phyloP scores from a whole-genome alignment of 1,284 basidiomycete genomes.

The Rhodotorula sp. region DNA sequence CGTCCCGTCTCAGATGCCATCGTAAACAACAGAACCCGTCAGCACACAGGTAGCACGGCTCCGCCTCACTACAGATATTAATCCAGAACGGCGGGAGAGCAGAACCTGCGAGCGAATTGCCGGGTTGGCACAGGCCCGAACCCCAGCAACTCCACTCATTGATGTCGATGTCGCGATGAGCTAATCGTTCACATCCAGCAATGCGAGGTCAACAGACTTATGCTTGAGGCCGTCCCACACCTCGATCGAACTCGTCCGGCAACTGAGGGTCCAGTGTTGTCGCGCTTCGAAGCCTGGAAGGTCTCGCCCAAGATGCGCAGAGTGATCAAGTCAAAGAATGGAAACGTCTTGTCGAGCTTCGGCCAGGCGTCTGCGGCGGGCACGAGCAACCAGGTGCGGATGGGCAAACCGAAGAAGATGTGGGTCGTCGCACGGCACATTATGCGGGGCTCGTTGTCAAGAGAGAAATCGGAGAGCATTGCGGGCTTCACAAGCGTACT shows the following conservation, averaged over 20 bases:
- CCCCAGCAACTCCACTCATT: background rate
- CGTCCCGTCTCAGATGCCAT: too few relatives aligned
- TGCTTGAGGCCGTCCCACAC: slow-evolving; percentile 1
- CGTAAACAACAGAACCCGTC: too few relatives aligned
- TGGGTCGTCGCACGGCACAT: background rate
- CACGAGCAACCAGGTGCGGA: slow-evolving; percentile 3
- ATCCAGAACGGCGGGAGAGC: too few relatives aligned
- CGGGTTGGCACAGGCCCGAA: too few relatives aligned
- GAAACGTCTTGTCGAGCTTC: background rate
- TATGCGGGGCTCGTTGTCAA: too few relatives aligned
- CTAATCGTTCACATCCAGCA: background rate
- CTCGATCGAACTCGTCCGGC: background rate
- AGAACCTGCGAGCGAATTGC: too few relatives aligned
- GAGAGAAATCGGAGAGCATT: background rate
- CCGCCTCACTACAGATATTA: too few relatives aligned
- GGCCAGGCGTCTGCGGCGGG: slow-evolving; percentile 3
- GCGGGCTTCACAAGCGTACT: background rate
- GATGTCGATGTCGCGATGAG: background rate
- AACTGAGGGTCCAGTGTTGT: background rate
- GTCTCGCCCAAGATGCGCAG: rapidly evolving
- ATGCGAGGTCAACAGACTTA: background rate
- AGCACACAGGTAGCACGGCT: too few relatives aligned
- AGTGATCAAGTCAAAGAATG: background rate
- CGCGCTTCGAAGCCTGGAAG: background rate
- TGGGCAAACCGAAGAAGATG: background rate